Conservation (phyloP, 495 filamentous ascomycete genomes). For the Annulohypoxylon moriforme region DNA sequence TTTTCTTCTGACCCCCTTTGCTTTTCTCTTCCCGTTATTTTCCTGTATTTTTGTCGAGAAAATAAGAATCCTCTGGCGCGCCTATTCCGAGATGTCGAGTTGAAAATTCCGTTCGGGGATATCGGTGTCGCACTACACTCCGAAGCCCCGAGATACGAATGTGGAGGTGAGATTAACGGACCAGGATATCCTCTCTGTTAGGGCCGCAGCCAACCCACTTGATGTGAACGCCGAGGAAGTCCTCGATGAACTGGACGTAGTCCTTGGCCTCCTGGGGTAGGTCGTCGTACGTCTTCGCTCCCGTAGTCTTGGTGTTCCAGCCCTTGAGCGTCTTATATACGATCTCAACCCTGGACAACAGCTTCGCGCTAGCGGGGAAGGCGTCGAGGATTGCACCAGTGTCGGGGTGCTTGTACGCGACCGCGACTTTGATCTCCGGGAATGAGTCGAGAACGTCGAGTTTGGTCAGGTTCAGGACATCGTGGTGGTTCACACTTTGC, state of each 20-base stretch:
- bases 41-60: neutral
- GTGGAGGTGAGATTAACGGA: slow-evolving; percentile 11
- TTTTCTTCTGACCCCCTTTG: neutral
- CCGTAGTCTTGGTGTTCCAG: slow-evolving; percentile 76
- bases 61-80: neutral
- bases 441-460: slow-evolving; percentile 89
- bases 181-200: slow-evolving; percentile 64
- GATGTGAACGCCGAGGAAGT: slow-evolving; percentile 75
- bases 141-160: neutral
- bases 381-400: slow-evolving; percentile 48
- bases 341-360: slow-evolving; percentile 60
- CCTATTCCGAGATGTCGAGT: neutral
- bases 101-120: neutral
- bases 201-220: slow-evolving; percentile 86
- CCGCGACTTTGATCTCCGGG: slow-evolving; percentile 80
- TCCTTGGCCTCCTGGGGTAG: slow-evolving; percentile 78
- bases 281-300: slow-evolving; percentile 59
- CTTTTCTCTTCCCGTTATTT: neutral
- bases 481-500: slow-evolving; percentile 75
- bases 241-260: slow-evolving; percentile 79
- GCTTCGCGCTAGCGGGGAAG: slow-evolving; percentile 53
- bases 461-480: slow-evolving; percentile 31
- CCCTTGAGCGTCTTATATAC: slow-evolving; percentile 81
- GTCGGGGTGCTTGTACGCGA: slow-evolving; percentile 70
- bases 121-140: neutral